Evolutionary conservation across 2,329 filamentous ascomycete species (phyloP), one percentile per base, ranked within the genome.

Genomic region (Monilinia aucupariae): DNA sequence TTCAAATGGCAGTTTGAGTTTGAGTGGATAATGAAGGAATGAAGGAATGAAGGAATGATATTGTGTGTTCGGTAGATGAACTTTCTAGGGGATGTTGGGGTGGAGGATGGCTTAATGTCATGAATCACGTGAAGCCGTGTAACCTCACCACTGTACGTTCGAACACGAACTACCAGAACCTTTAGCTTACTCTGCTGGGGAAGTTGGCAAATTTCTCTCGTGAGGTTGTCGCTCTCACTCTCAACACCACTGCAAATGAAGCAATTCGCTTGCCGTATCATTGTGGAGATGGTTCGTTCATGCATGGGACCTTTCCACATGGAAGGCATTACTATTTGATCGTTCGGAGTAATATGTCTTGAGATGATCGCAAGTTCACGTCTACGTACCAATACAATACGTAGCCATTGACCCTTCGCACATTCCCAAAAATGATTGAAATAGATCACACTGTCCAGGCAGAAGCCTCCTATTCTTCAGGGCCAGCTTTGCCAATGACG

Each of bases 381-480:
- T n/a, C n/a, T n/a, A n/a, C n/a, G n/a, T n/a, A n/a, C n/a, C n/a
- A n/a, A n/a, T 30, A 30, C 37, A 61, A 43, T n/a, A 27, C n/a
- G 15, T n/a, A 13, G 22, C 20, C 27, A n/a, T 22, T 17, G 27
- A 32, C 15, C 20, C 37, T 15, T 25, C 41, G 34, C 17, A 39
- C 15, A 56, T 43, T 34, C 7, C 39, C 62, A 60, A 52, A 39
- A 39, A 70, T 70, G 68, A 52, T 59, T 51, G 62, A 65, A 54
- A 60, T 63, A 27, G 62, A 65, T 50, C 62, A 67, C 30, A 30
- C 20, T 58, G 54, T 49, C 45, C 51, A 30, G 20, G 8, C 1
- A 48, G 15, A 27, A 15, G 34, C 74, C 8, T 73, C 71, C 56
- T 73, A 74, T 22, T 25, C 60, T 8, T 61, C 63, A 7, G 53